Evolutionary conservation across 2,329 filamentous ascomycete species (phyloP), one percentile per base, ranked within the genome.

Genomic region (Cytospora piceae): DNA sequence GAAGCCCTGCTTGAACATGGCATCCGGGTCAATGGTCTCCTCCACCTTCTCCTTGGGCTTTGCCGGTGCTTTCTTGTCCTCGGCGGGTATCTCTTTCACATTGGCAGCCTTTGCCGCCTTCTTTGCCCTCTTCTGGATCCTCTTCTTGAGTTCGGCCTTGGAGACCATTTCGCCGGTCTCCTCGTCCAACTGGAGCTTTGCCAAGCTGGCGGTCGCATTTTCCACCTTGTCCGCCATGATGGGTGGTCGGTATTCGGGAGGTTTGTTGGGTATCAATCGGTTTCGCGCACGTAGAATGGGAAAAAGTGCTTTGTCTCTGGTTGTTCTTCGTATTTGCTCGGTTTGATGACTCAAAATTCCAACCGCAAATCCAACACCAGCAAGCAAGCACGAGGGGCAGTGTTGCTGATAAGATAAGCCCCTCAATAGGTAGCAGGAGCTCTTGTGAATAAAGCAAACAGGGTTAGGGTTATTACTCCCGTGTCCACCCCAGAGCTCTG

Each of bases 1-100:
- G 78, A 93, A 94, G 49, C 91, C 91, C 73, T 88, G 85, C 79
- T 92, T 91, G 82, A 94, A 94, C 85, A 94, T 93, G 70, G 85
- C 82, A 68, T 91, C 84, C 0, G 83, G 81, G 69, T 87, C 85
- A 52, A 84, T 65, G 27, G 63, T 59, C 22, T 67, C 67, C 34
- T 68, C 78, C 37, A 81, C 81, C 74, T 84, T 85, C 60, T 80
- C 78, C 73, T 85, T 83, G 58, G 80, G 72, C 66, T 65, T 73
- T 59, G 69, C 67, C 32, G 68, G 75, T 63, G 58, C 73, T 70
- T 70, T 74, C 59, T 76, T 73, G 49, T 69, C 70, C 24, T 72
- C 57, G 7, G 65, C 32, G 24, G 67, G 58, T 9, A 65, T 53
- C 32, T 69, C 67, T 37, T 67, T 68, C 11, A 53, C 63, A 24